Base-by-base conservation (phyloP, 768 basidiomycete genomes). In the Dentipellis sp. region DNA sequence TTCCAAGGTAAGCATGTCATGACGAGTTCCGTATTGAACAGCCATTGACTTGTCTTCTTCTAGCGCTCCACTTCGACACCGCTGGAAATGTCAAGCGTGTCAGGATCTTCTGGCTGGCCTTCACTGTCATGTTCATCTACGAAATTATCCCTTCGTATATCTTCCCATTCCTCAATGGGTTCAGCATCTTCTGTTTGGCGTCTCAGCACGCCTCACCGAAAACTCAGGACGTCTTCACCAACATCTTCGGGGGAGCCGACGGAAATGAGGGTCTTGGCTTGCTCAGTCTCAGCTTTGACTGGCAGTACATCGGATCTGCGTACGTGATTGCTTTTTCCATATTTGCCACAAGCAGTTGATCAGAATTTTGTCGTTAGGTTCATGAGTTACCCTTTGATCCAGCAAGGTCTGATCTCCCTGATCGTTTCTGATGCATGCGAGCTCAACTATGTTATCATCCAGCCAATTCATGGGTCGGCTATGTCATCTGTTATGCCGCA, bases 251-350 rank as follows among this genome's bases (percentile, higher is more conserved):
- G 29, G 86, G 86, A 5, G 70, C 78, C 2, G 73, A 79, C 37
- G 83, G 77, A 29, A 88, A 87, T 61, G 84, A 88, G 65, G 85
- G 84, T 0, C 71, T 87, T 40, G 84, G 85, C 0, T 62, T 86
- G 17, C 55, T 81, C 40, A 79, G 77, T 36, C 56, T 87, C 42
- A 79, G 80, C n/a, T 76, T 86, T 48, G 85, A 86, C 61, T 88
- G 82, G 82, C 80, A 83, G 58, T 82, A 82, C 59, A 80, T 84
- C 58, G 76, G 76, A 0, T 80, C 80, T 14, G 38, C 29, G 62
- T 66, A 40, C 17, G 66, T 62, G 42, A 8, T 7, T 45, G 42
- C 19, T 45, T n/a, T 19, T 42, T 2, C n/a, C 21, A 7, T 45
- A 16, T 34, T 55, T 2, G 29, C 22, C 50, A 3, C 23, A 49